Base-by-base conservation (phyloP, 176 grass and related monocot genomes). In the Carex cristatella region DNA sequence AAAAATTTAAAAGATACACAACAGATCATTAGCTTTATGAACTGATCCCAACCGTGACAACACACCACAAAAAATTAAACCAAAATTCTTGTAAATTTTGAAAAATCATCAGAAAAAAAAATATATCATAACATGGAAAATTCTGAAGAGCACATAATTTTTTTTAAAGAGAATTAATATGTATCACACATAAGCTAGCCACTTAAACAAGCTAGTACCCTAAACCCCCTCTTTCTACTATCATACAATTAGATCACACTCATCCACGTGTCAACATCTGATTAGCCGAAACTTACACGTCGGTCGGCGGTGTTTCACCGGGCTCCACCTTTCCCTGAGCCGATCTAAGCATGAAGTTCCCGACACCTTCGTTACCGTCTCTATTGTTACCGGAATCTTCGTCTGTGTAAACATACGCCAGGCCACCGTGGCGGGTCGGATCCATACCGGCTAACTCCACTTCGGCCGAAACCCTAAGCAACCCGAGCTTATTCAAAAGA, bases 371-470 rank as follows among this genome's bases (percentile, higher is more conserved):
- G 10, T 31, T 65, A 46, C 57, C 13, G 19, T 81, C 64, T 46
- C 3, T 42, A 9, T 71, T 46, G 12, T 31, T 16, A 46, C 28
- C 79, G 9, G 81, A 60, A 51, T 90, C 90, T 35, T 91, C 92
- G 74, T 97, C 92, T 27, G 94, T 89, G 92, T 97, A 97, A 13
- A 88, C 92, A 81, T 97, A 97, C 0, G 94, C 94, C 86, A 89
- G 86, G 0, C 94, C 92, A 1, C 94, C 94, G 83, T 97, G 94
- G 1, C 90, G 49, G 0, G 94, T 97, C 15, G 87, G 65, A 86
- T 97, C 94, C 92, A 97, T 97, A 53, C 94, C 94, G 33, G 88
- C 38, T 89, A 81, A 89, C 92, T 97, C 94, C 67, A 92, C 90
- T n/a, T 97, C 94, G 19, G 88, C 75, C 3, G 90, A 94, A 86